Evolutionary conservation across 352 stramenopile genomes (phyloP).

Genomic region (Phytophthora fragariae): DNA sequence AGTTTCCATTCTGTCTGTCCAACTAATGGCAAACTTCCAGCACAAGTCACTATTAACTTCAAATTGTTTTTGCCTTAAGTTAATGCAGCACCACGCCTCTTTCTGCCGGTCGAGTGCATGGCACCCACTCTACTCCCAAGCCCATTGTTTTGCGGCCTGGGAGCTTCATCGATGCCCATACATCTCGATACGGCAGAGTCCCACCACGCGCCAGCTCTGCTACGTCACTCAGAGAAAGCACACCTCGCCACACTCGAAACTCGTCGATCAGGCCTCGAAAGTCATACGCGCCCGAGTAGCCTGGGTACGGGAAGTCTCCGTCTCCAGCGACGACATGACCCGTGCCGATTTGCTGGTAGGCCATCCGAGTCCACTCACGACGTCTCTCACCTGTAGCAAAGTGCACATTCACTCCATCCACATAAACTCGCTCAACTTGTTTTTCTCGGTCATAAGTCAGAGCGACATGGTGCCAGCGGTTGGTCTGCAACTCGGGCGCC

Average conservation of each 20-base stretch:
- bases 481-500: slow-evolving; percentile 21
- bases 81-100: neutral
- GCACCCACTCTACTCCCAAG: slow-evolving; percentile 14
- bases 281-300: slow-evolving; percentile 28
- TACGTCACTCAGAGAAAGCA: slow-evolving; percentile 20
- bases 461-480: slow-evolving; percentile 47
- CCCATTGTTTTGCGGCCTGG: slow-evolving; percentile 14
- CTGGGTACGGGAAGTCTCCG: slow-evolving; percentile 9
- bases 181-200: slow-evolving; percentile 6
- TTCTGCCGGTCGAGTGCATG: slow-evolving; percentile 16
- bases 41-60: too few relatives aligned
- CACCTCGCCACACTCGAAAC: slow-evolving; percentile 41
- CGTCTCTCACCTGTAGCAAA: slow-evolving; percentile 3
- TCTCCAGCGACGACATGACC: slow-evolving; percentile 30
- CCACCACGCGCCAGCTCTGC: slow-evolving; percentile 10
- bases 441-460: slow-evolving; percentile 32
- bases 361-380: slow-evolving; percentile 20
- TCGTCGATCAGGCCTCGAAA: slow-evolving; percentile 49
- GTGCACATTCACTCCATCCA: slow-evolving; percentile 27
- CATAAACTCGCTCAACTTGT: slow-evolving; percentile 28
- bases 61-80: too few relatives aligned
- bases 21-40: too few relatives aligned
- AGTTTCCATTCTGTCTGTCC: too few relatives aligned
- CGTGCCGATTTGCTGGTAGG: slow-evolving; percentile 38
- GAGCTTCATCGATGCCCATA: slow-evolving; percentile 24